Base-by-base conservation (phyloP, 768 basidiomycete species). In the Xanthoconium purpureum region DNA sequence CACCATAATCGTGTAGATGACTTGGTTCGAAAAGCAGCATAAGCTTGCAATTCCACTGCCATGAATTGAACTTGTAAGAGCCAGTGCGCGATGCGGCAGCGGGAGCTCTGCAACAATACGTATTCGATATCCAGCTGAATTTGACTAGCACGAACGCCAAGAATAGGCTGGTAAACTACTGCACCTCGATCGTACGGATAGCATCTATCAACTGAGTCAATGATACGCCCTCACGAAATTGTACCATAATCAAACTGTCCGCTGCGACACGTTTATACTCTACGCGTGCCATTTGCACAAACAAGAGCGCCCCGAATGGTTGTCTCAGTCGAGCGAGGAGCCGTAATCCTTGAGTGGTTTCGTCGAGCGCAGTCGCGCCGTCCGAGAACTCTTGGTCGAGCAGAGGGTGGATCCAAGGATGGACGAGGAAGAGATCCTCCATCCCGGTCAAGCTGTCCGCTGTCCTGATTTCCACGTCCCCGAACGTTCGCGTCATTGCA, bases 341-440 rank as follows among this genome's bases (percentile, higher is more conserved):
- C 13, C 30, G 46, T 2, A 54, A 30, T n/a, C 46, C 51, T 1
- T 15, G 52, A 5, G 35, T 43, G 7, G 15, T 13, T 14, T 32
- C 12, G 24, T 57, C 46, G 0, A 47, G n/a, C 28, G 3, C 14
- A 24, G 38, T 3, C 3, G 42, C 20, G 5, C 38, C 38, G 2
- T 10, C 5, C 14, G 38, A n/a, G 12, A 40, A 47, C 14, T 52
- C 46, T 11, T 52, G 43, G 18, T 50, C 54, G 2, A 54, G 54
- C 12, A 59, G 18, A n/a, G 49, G 29, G 17, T 30, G 18, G 15
- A 59, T 48, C 58, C 56, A 57, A 1, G 59, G 59, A 36, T 33
- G 32, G 28, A 47, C 17, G 32, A 33, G 32, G 11, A 12, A 43
- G 24, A 43, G 24, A 20, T 35, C n/a, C 49, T 24, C 12, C 6